phyloP scores from a whole-genome alignment of 2,329 filamentous ascomycete species.

The Ophiostoma ulmi region DNA sequence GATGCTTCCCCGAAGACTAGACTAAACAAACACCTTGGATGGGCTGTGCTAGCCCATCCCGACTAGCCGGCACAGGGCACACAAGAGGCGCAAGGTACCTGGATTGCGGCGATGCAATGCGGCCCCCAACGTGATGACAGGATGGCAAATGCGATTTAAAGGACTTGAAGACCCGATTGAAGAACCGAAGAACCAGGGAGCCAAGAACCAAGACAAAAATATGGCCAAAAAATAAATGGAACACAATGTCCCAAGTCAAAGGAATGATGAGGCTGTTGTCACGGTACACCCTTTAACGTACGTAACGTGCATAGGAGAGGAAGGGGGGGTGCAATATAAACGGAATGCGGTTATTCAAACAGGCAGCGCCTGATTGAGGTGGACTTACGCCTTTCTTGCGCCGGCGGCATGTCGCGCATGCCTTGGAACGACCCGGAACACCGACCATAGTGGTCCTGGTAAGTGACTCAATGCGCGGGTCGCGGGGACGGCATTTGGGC shows the following conservation, averaged over 20 bases:
- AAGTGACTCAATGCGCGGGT: slow-evolving; percentile 22
- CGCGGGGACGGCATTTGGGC: slow-evolving; percentile 22
- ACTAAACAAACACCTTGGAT: background rate
- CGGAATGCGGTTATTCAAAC: background rate
- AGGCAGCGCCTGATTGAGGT: background rate
- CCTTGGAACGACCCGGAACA: slow-evolving; percentile 29
- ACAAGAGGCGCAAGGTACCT: background rate
- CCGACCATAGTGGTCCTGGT: slow-evolving; percentile 26
- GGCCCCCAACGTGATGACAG: slow-evolving; percentile 1
- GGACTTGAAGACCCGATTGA: background rate
- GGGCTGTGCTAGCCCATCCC: slow-evolving; percentile 1
- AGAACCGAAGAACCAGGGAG: background rate
- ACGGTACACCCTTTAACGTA: background rate
- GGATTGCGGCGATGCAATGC: background rate
- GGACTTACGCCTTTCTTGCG: slow-evolving; percentile 29
- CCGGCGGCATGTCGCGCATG: slow-evolving; percentile 28
- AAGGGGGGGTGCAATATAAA: background rate
- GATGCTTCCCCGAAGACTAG: slow-evolving; percentile 2
- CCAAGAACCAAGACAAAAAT: background rate
- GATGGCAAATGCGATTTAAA: background rate
- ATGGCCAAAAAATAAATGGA: background rate
- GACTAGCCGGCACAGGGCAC: background rate
- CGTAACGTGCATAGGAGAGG: background rate
- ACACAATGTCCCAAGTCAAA: background rate
- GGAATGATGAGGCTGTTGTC: background rate